phyloP scores from a whole-genome alignment of 345 rosid species.

The Carallia pectinifolia region DNA sequence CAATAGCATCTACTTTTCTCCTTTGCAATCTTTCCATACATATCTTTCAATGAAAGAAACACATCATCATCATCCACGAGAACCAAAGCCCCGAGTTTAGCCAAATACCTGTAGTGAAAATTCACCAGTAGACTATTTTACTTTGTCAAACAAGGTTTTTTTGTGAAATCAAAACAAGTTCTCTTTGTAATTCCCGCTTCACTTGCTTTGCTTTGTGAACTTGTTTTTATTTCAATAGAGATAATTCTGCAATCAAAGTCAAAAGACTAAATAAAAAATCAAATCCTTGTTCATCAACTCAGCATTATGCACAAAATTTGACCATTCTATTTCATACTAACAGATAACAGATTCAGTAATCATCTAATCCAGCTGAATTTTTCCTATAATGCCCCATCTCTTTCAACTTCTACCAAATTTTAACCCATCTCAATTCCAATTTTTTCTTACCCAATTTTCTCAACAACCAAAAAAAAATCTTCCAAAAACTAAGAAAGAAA shows the following conservation, averaged over 20 bases:
- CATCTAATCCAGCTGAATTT: no score
- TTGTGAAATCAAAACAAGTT: no score
- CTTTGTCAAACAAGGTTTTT: no score
- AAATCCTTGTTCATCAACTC: no score
- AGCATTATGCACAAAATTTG: no score
- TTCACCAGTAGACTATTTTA: no score
- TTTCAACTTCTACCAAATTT: no score
- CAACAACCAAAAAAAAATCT: no score
- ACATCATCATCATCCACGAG: constrained; percentile 40
- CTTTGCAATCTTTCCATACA: constrained; percentile 54
- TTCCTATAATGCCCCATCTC: no score
- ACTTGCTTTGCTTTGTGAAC: no score
- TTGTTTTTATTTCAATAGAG: constrained; percentile 45
- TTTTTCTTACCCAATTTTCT: background rate
- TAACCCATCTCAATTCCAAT: background rate
- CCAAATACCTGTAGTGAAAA: constrained; percentile 50
- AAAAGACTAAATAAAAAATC: background rate
- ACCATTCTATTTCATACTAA: no score
- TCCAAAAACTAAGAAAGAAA: background rate
- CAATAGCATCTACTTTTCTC: constrained; percentile 49
- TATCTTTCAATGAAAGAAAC: constrained; percentile 41
- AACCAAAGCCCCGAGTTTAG: constrained; percentile 74
- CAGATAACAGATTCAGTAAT: background rate
- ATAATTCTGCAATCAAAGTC: constrained; percentile 64
- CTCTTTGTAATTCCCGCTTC: no score